Percentiles rank a stretch among this genome's conserved stretches.
Evolutionary conservation across 2,329 filamentous ascomycete genomes (phyloP).

Genomic region (Aspergillus luchuensis): DNA sequence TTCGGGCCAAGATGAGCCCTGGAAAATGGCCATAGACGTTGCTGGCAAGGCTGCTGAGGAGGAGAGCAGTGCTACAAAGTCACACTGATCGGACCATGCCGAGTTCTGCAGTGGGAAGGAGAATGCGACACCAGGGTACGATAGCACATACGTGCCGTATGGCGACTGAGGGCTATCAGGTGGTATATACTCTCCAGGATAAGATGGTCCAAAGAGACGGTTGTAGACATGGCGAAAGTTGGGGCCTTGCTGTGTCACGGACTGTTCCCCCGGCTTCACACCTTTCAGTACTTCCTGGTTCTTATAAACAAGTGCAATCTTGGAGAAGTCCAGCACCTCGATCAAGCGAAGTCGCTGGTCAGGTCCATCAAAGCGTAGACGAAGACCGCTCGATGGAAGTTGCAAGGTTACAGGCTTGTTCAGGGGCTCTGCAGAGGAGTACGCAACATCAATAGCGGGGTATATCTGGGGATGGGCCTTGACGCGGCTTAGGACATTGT

Average conservation of each 20-base stretch:
- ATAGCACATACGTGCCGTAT: slow-evolving; percentile 80
- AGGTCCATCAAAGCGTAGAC: slow-evolving; percentile 88
- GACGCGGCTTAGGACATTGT: slow-evolving; percentile 82
- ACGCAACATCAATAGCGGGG: slow-evolving; percentile 78
- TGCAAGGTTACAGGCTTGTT: slow-evolving; percentile 72
- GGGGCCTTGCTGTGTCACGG: slow-evolving; percentile 58
- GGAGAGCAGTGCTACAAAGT: slow-evolving; percentile 84
- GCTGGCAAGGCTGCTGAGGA: slow-evolving; percentile 75
- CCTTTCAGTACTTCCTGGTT: slow-evolving; percentile 73
- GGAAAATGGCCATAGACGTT: slow-evolving; percentile 86
- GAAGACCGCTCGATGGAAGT: slow-evolving; percentile 82
- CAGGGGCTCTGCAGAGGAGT: slow-evolving; percentile 75
- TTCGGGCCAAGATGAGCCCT: slow-evolving; percentile 86
- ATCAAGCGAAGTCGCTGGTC: slow-evolving; percentile 90
- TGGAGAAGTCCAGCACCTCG: slow-evolving; percentile 87
- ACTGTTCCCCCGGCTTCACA: slow-evolving; percentile 36
- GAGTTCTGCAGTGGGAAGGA: slow-evolving; percentile 77
- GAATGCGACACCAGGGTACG: slow-evolving; percentile 92
- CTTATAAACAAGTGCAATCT: slow-evolving; percentile 80
- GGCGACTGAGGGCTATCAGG: slow-evolving; percentile 54
- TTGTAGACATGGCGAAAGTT: slow-evolving; percentile 90
- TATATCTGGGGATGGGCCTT: slow-evolving; percentile 85
- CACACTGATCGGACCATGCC: slow-evolving; percentile 70
- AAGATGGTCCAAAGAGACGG: slow-evolving; percentile 88
- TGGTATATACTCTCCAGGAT: slow-evolving; percentile 86